Evolutionary conservation across 495 filamentous ascomycete genomes (phyloP).

Genomic region (Amniculicola lignicola): DNA sequence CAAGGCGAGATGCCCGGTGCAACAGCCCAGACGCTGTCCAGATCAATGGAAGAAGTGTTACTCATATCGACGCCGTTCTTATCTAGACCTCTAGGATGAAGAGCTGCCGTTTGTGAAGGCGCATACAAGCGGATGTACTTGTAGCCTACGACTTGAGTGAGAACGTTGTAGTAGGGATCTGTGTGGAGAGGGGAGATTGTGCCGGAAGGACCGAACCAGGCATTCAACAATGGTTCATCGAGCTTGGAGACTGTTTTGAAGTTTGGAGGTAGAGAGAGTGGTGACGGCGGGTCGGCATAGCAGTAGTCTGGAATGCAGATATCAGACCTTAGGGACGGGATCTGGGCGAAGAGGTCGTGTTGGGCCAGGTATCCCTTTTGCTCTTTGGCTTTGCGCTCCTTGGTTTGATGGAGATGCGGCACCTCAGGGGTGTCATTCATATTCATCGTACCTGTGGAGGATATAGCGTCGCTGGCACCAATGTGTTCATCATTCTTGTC

Average conservation of each 20-base stretch:
- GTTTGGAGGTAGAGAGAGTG: constrained; percentile 27
- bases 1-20: constrained; percentile 42
- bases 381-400: not conserved
- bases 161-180: constrained; percentile 90
- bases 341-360: constrained; percentile 79
- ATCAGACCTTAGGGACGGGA: constrained; percentile 72
- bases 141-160: constrained; percentile 82
- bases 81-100: constrained; percentile 68
- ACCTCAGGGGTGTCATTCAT: not conserved
- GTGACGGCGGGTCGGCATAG: constrained; percentile 60
- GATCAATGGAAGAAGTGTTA: constrained; percentile 78
- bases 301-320: constrained; percentile 82
- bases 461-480: no score
- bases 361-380: constrained; percentile 77
- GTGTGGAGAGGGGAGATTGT: constrained; percentile 93
- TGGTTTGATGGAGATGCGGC: constrained; percentile 1
- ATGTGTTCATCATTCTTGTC: no score
- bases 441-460: no score
- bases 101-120: constrained; percentile 54
- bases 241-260: constrained; percentile 41
- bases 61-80: constrained; percentile 80
- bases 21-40: constrained; percentile 47
- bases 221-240: constrained; percentile 55
- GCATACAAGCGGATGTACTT: constrained; percentile 90
- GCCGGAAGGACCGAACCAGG: constrained; percentile 84